Percentiles rank a stretch among this genome's conserved stretches.
These are phyloP conservation scores for Boletus subluridellus DNA, from an alignment of 1,284 basidiomycete genomes.

Conservation along the genomic window DNA sequence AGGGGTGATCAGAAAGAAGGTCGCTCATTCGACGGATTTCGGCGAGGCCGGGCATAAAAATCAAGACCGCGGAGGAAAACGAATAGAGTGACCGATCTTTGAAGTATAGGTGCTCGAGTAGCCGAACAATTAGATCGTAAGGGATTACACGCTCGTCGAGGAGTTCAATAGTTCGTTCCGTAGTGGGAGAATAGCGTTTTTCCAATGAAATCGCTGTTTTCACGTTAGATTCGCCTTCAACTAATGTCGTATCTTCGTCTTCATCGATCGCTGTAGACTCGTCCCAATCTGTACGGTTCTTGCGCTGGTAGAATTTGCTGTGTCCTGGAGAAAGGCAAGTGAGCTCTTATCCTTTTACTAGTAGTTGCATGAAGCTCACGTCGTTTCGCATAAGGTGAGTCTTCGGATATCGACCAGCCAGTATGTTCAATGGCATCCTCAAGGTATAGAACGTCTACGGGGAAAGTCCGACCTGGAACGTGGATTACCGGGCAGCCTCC, in stretches of 20 bases:
- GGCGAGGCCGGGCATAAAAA: constrained; percentile 93
- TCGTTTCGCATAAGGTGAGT: constrained; percentile 80
- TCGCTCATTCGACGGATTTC: constrained; percentile 92
- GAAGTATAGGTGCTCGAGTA: constrained; percentile 88
- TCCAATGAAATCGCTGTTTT: constrained; percentile 56
- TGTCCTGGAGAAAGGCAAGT: constrained; percentile 39
- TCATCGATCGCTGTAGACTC: constrained; percentile 73
- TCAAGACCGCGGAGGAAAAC: constrained; percentile 81
- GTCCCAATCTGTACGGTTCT: constrained; percentile 68
- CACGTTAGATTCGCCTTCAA: constrained; percentile 30
- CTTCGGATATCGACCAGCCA: constrained; percentile 81
- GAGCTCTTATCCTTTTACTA: background rate
- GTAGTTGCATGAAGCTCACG: constrained; percentile 41
- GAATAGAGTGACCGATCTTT: constrained; percentile 49
- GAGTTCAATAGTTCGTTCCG: constrained; percentile 78
- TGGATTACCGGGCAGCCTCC: constrained; percentile 84
- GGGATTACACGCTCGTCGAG: constrained; percentile 89
- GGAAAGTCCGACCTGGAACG: constrained; percentile 96
- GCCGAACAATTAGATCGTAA: constrained; percentile 83
- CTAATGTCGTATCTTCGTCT: constrained; percentile 51
- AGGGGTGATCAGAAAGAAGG: constrained; percentile 70
- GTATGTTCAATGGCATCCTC: constrained; percentile 92
- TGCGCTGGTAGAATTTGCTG: constrained; percentile 64
- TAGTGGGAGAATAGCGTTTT: constrained; percentile 70
- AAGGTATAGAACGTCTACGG: constrained; percentile 83